These are phyloP conservation scores for Actinomortierella wolfii DNA, from an alignment of 371 early-diverging fungal genomes.

Conservation along the genomic window DNA sequence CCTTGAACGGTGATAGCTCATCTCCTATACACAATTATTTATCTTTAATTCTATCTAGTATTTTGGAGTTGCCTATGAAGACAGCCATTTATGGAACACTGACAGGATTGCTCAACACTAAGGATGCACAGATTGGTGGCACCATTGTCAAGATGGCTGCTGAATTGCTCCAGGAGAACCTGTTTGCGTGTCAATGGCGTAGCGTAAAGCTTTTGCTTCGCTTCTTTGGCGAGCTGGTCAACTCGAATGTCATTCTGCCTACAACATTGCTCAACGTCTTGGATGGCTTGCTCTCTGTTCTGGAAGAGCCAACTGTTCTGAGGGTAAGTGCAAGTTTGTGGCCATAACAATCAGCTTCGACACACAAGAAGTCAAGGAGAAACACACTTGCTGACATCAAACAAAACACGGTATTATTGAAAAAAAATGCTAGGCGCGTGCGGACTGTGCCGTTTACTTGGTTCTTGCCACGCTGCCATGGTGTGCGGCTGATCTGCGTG, in stretches of 20 bases:
- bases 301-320: constrained; percentile 59
- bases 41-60: constrained; percentile 44
- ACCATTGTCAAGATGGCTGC: constrained; percentile 60
- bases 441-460: constrained; percentile 77
- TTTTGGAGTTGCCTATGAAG: constrained; percentile 80
- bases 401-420: too few relatives aligned
- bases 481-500: constrained; percentile 53
- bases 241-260: constrained; percentile 75
- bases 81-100: constrained; percentile 79
- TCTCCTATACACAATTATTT: too few relatives aligned
- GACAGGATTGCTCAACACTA: constrained; percentile 74
- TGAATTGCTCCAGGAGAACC: constrained; percentile 54
- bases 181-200: constrained; percentile 61
- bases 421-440: constrained; percentile 49
- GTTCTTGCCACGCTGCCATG: constrained; percentile 81
- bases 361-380: too few relatives aligned
- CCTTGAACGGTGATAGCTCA: too few relatives aligned
- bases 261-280: constrained; percentile 65
- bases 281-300: constrained; percentile 60
- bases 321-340: constrained; percentile 34
- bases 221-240: constrained; percentile 84
- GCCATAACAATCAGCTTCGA: too few relatives aligned
- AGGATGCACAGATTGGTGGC: constrained; percentile 55
- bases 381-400: too few relatives aligned
- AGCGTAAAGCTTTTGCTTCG: constrained; percentile 78